Base-by-base conservation (phyloP, 805 yeast species). In the Myxozyma neotropica region DNA sequence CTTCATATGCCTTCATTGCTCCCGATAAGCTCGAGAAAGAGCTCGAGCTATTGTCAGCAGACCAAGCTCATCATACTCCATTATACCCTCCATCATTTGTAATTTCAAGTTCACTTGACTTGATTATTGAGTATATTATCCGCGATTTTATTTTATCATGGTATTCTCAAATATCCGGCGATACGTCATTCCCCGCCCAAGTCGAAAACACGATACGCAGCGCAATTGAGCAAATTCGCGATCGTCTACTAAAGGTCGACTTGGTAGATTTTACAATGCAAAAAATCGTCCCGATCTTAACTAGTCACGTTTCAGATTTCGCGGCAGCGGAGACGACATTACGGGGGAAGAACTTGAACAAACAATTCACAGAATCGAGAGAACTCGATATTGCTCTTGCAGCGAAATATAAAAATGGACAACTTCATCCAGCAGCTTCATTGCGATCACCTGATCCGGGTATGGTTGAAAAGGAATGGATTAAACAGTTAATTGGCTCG, bases 271-370 rank as follows among this genome's bases (percentile, higher is more conserved):
- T 89, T 31, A 60, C 87, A 2, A 84, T 89, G 0, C 73, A 83
- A 31, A 78, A 79, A 46, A 36, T 88, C 0, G 56, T 88, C 5
- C 96, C 97, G 0, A 66, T 86, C 0, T 5, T 89, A 1, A 85
- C 88, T 1, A 81, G 79, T 12, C 96, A 91, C 70, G 80, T 86
- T 59, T 73, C 76, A 6, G 74, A 75, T 6, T 88, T 79, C 68
- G 73, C 80, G 1, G 64, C 64, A 0, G 81, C 85, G 0, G 78
- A 73, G 51, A 74, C 75, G 24, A 55, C 67, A 17, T 69, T 71
- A 17, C 61, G 70, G 4, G 69, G 70, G 39, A 64, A 67, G 52
- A 38, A 64, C 31, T 66, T 70, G 29, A 63, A 63, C 39, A 65
- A 69, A 26, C 68, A 67, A 31, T 60, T 72, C 43, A 71, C 73